These are phyloP conservation scores for Stephania yunnanensis DNA, from an alignment of 164 flowering plant species.

Conservation along the genomic window DNA sequence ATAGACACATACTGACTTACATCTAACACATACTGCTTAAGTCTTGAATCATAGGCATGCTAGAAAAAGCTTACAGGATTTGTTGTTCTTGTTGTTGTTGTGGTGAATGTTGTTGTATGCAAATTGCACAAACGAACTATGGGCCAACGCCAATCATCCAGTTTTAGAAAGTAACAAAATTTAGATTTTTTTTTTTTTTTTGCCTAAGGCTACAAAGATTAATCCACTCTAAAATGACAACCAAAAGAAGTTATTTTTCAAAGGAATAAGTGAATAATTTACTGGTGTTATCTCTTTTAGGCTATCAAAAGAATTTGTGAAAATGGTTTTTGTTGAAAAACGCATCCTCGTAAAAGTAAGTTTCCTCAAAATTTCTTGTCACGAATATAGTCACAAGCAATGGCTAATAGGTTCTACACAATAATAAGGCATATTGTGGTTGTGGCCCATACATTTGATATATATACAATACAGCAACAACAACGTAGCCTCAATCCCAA, in stretches of 20 bases:
- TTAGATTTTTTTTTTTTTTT: no score
- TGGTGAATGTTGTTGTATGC: no score
- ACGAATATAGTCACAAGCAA: background rate
- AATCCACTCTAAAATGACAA: background rate
- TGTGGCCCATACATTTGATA: no score
- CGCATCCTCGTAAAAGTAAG: background rate
- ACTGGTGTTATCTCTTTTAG: background rate
- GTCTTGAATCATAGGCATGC: background rate
- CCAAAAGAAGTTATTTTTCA: background rate
- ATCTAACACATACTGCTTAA: background rate
- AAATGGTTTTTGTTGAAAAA: background rate
- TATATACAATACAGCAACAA: no score
- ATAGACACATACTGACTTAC: background rate
- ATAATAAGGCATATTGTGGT: background rate
- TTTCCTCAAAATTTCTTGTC: background rate
- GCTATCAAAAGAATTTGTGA: background rate
- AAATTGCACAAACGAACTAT: no score
- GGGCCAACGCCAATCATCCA: no score
- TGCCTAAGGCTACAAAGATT: background rate
- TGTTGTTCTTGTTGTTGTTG: no score
- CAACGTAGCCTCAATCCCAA: no score
- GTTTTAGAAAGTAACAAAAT: no score
- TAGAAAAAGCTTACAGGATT: background rate
- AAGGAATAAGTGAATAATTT: background rate
- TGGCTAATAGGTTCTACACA: background rate